Percentiles rank a stretch among this genome's conserved stretches.
These are phyloP conservation scores for Lagenidium giganteum DNA, from an alignment of 352 stramenopile species.

Conservation along the genomic window DNA sequence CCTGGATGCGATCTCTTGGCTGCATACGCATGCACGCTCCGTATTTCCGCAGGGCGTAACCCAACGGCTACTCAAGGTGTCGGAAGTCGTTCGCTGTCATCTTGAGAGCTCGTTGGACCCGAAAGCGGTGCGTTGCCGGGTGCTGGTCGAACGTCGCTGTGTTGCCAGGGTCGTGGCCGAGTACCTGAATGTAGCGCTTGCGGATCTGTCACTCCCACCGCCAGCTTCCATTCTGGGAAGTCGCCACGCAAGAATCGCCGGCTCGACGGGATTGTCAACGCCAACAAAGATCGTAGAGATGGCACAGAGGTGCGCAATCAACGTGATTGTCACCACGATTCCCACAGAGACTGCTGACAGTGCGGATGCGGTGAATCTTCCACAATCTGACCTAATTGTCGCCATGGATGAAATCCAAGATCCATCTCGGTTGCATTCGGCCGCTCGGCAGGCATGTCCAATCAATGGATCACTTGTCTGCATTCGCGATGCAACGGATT, in stretches of 20 bases:
- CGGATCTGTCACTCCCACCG: conserved; percentile 35
- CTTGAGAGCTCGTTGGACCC: conserved; percentile 31
- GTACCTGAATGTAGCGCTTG: conserved; percentile 53
- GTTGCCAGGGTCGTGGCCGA: conserved; percentile 75
- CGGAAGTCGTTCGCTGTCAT: conserved; percentile 37
- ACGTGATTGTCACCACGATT: conserved; percentile 77
- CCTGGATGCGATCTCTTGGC: too few species aligned
- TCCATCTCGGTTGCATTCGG: too few species aligned
- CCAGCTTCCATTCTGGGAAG: conserved; percentile 75
- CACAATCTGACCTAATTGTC: conserved; percentile 70
- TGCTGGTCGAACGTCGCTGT: conserved; percentile 68
- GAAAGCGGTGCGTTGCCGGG: conserved; percentile 20
- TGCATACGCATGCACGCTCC: too few species aligned
- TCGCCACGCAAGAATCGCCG: conserved; percentile 59
- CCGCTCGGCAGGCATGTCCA: too few species aligned
- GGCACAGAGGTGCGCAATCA: conserved; percentile 44
- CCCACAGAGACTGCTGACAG: conserved; percentile 38
- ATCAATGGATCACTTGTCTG: too few species aligned
- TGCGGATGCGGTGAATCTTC: too few species aligned
- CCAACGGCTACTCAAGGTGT: conserved; percentile 50
- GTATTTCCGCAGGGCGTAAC: too few species aligned
- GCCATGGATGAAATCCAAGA: conserved; percentile 81
- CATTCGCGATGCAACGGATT: too few species aligned
- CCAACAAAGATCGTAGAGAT: conserved; percentile 62
- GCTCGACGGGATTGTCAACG: conserved; percentile 53